Evolutionary conservation across 352 stramenopile genomes (phyloP), one percentile per base, ranked within the genome.

Genomic region (Aphanomyces astaci): DNA sequence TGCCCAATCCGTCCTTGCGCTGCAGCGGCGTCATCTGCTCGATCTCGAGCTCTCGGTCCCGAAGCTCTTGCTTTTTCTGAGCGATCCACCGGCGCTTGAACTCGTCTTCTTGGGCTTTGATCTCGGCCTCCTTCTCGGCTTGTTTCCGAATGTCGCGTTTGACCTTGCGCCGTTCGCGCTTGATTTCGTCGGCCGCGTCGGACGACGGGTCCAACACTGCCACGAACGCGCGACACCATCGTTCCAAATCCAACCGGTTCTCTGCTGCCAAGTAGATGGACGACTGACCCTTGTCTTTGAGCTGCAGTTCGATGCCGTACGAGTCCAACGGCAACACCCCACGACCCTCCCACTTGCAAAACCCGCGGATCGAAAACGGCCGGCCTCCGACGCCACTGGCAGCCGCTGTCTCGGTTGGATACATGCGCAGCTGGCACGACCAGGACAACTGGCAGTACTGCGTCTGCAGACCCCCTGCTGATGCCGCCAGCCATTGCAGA

Each of bases 191-290:
- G 0, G 75, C 82, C 0, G 78, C 72, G 2, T 76, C 80, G 63
- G 80, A 88, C 9, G 78, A 71, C 17, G 82, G 82, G 40, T 94
- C 84, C 64, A 94, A 66, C 69, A 90, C 86, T 0, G 86, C 85
- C 43, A 89, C 63, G 48, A 92, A 83, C 0, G 75, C 84, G 40
- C 82, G 82, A 71, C 82, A 90, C 86, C 86, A 94, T 54, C 90
- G 88, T 27, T 92, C 84, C 2, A 91, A 64, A 70, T 94, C 86
- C 43, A 92, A 67, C 49, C 86, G 86, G 74, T 94, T 94, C 45
- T 88, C 87, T 3, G 86, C 84, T 17, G 81, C 82, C 51, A 94
- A 62, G 54, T 78, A 79, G 73, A 92, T 85, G 19, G 81, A 66
- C 7, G 73, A 52, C 36, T 43, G 36, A 43, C 30, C 33, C 49